phyloP scores from a whole-genome alignment of 768 basidiomycete genomes.

The Lactarius pseudohatsudake region DNA sequence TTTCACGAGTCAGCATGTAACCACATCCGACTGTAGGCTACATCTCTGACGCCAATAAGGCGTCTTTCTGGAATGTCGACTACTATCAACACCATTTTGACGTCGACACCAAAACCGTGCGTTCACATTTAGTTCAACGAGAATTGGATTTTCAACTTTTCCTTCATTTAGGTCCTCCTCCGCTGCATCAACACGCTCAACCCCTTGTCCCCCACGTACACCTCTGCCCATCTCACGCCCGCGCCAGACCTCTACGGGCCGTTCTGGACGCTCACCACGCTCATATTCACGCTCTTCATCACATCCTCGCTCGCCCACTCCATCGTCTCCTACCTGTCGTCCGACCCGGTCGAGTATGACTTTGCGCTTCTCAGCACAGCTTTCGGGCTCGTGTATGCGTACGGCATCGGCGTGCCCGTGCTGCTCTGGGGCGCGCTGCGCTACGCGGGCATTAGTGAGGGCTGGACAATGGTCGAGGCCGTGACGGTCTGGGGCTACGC shows the following conservation, averaged over 20 bases:
- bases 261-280: conserved; percentile 96
- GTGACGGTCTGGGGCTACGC: conserved; percentile 79
- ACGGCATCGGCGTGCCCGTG: conserved; percentile 80
- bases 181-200: conserved; percentile 78
- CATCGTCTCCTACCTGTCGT: conserved; percentile 81
- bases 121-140: conserved; percentile 16
- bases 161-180: conserved; percentile 59
- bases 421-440: conserved; percentile 81
- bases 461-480: conserved; percentile 83
- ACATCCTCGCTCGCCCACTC: conserved; percentile 91
- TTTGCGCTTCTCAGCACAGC: conserved; percentile 84
- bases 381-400: conserved; percentile 80
- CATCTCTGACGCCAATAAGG: conserved; percentile 51
- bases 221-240: conserved; percentile 61
- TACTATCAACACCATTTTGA: conserved; percentile 90
- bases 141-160: background rate
- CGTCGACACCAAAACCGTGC: conserved; percentile 74
- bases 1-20: background rate
- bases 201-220: conserved; percentile 66
- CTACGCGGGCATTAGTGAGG: conserved; percentile 82
- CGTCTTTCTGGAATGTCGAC: conserved; percentile 71
- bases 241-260: conserved; percentile 82
- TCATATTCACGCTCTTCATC: conserved; percentile 90
- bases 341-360: conserved; percentile 71
- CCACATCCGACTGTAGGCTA: conserved; percentile 49